A percentile compares a stretch with the other conserved stretches of the same genome.
phyloP scores from a whole-genome alignment of 345 rosid species.

The Gossypium australe region DNA sequence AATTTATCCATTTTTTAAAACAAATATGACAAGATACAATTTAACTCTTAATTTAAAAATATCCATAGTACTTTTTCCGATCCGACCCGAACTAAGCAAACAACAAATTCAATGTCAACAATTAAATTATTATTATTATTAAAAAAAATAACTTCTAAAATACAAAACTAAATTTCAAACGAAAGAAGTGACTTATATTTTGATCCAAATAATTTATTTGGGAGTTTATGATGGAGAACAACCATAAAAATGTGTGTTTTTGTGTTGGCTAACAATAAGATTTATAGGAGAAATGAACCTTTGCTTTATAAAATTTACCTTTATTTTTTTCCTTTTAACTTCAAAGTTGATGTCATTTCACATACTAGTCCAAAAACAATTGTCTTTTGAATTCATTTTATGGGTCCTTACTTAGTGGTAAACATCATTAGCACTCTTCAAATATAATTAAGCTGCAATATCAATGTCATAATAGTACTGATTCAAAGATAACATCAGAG shows the following conservation, averaged over 20 bases:
- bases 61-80: no score
- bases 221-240: not conserved
- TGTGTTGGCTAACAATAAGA: not conserved
- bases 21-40: no score
- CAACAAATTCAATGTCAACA: no score
- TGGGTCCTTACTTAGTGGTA: conserved; percentile 3
- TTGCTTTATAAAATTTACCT: not conserved
- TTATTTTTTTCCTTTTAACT: not conserved
- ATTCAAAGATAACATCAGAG: conserved; percentile 16
- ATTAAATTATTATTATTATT: no score
- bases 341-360: conserved; percentile 8
- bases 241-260: not conserved
- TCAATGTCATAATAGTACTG: not conserved
- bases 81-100: accelerated
- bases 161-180: not conserved
- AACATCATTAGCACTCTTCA: conserved; percentile 7
- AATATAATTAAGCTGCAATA: conserved; percentile 10
- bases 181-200: no score
- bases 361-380: not conserved
- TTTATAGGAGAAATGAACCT: not conserved
- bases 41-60: no score
- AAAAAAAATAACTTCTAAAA: not conserved
- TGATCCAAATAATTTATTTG: not conserved
- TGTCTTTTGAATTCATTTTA: not conserved
- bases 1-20: no score